phyloP scores from a whole-genome alignment of 306 rosid species.

The Dalbergia cochinchinensis region DNA sequence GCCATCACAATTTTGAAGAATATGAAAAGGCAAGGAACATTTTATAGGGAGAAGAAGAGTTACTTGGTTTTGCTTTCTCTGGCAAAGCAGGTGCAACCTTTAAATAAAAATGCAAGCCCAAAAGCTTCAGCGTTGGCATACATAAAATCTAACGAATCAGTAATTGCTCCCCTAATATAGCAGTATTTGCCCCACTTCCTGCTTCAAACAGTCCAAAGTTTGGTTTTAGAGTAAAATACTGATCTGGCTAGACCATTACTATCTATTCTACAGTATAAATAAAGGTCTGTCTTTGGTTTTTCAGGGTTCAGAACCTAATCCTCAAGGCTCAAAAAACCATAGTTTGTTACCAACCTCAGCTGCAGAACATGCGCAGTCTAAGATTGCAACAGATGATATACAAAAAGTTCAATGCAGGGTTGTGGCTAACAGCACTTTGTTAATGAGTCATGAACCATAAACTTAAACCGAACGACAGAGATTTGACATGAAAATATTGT shows the following conservation, averaged over 20 bases:
- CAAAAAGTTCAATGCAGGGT: conserved; percentile 3
- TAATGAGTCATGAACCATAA: conserved; percentile 14
- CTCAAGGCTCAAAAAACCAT: neutral
- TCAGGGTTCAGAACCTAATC: conserved; percentile 9
- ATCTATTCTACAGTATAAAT: neutral
- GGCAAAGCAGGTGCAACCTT: neutral
- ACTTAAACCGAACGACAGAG: neutral
- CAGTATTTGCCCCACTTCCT: neutral
- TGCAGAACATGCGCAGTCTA: conserved; percentile 12
- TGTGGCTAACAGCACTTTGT: conserved; percentile 17
- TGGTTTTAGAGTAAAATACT: conserved; percentile 15
- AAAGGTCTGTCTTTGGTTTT: conserved; percentile 9
- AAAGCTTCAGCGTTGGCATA: conserved; percentile 21
- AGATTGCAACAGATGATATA: conserved; percentile 1
- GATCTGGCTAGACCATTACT: conserved; percentile 1
- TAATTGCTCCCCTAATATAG: neutral
- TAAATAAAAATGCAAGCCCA: conserved; percentile 2
- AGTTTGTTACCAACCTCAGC: conserved; percentile 7
- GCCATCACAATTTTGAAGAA: neutral
- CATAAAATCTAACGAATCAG: neutral
- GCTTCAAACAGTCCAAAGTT: conserved; percentile 3
- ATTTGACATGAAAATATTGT: conserved; percentile 5
- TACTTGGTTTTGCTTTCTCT: neutral
- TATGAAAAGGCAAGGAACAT: neutral
- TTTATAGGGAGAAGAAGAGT: neutral